phyloP scores from a whole-genome alignment of 2,329 filamentous ascomycete species.

The Fusarium dimerum region DNA sequence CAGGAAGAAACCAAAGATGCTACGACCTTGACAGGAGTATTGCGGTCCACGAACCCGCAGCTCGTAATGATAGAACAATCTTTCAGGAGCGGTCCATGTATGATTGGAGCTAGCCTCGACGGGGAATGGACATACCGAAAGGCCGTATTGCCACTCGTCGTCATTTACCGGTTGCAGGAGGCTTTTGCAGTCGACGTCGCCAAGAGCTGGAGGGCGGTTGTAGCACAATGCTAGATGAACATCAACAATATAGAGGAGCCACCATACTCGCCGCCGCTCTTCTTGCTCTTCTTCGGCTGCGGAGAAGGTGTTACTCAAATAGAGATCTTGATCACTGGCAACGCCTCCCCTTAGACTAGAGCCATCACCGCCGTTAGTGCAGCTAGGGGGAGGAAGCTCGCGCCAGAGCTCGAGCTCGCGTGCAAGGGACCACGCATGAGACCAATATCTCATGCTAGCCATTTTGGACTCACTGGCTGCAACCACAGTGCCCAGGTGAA shows the following conservation, averaged over 20 bases:
- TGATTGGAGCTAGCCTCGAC: conserved; percentile 51
- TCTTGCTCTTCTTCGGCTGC: conserved; percentile 83
- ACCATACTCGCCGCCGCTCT: conserved; percentile 88
- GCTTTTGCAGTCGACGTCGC: conserved; percentile 83
- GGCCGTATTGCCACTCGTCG: conserved; percentile 80
- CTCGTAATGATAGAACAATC: conserved; percentile 22
- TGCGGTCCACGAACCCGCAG: conserved; percentile 67
- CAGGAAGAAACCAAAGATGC: conserved; percentile 89
- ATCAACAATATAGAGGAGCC: conserved; percentile 89
- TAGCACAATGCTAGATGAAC: conserved; percentile 89
- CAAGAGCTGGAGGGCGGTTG: conserved; percentile 84
- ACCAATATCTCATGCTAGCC: conserved; percentile 92
- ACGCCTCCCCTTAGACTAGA: conserved; percentile 46
- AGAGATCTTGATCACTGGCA: conserved; percentile 45
- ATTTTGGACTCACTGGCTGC: conserved; percentile 96
- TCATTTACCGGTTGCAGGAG: conserved; percentile 87
- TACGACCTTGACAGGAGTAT: conserved; percentile 83
- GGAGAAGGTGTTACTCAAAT: conserved; percentile 43
- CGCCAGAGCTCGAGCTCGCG: conserved; percentile 84
- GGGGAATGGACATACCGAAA: conserved; percentile 57
- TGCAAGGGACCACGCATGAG: conserved; percentile 87
- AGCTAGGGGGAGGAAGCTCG: conserved; percentile 68
- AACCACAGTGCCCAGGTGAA: conserved; percentile 86
- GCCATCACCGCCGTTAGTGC: conserved; percentile 41
- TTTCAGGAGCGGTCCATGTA: conserved; percentile 37